Evolutionary conservation across 768 basidiomycete species (phyloP).

Genomic region (Leccinum disarticulatum): DNA sequence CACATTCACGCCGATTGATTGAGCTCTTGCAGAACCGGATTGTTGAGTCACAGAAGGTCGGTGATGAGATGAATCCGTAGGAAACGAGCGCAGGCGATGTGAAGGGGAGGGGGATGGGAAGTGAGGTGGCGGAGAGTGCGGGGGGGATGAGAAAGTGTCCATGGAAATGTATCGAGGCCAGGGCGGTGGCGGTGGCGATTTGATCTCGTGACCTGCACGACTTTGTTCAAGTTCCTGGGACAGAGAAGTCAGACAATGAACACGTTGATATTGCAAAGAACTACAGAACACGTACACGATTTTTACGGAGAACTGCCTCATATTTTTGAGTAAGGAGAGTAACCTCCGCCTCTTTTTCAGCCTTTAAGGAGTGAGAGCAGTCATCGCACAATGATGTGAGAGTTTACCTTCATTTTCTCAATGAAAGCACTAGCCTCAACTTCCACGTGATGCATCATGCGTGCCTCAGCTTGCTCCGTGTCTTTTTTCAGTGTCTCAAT

Average conservation of each 20-base stretch:
- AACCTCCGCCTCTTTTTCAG: neutral
- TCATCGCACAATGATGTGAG: neutral
- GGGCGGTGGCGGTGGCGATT: neutral
- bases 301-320: neutral
- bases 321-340: neutral
- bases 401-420: neutral
- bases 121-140: neutral
- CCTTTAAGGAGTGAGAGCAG: neutral
- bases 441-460: neutral
- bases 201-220: neutral
- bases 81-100: too few relatives aligned
- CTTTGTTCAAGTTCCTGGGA: neutral
- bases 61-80: too few relatives aligned
- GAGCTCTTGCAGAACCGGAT: too few relatives aligned
- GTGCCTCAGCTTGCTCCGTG: neutral
- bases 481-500: neutral
- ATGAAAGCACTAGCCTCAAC: neutral
- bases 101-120: too few relatives aligned
- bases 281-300: neutral
- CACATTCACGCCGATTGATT: too few relatives aligned
- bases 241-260: neutral
- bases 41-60: too few relatives aligned
- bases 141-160: too few relatives aligned
- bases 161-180: neutral
- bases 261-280: neutral